Evolutionary conservation across 176 grass and related monocot genomes (phyloP).

Genomic region (Tillandsia fasciculata): DNA sequence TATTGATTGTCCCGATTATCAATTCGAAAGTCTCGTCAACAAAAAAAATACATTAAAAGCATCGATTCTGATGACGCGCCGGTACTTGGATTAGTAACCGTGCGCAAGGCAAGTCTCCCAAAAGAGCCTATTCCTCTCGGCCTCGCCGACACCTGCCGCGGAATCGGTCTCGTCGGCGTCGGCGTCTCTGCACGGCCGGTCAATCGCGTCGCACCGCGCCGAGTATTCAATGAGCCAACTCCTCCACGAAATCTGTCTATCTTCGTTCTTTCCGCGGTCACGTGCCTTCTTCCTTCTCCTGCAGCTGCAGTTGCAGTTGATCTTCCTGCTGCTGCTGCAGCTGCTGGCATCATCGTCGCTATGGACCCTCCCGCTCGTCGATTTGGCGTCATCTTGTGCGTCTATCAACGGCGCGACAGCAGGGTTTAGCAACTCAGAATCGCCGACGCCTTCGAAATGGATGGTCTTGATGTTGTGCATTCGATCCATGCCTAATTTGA

Average conservation of each 20-base stretch:
- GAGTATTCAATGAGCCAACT: conserved; percentile 5
- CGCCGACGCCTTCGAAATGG: too few relatives aligned
- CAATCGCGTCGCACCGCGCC: not conserved
- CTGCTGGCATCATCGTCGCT: not conserved
- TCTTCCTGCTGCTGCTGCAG: too few relatives aligned
- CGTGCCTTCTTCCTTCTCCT: not conserved
- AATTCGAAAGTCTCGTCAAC: too few relatives aligned
- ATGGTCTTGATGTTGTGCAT: too few relatives aligned
- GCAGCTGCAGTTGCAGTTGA: too few relatives aligned
- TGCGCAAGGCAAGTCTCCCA: conserved; percentile 36
- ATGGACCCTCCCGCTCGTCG: not conserved
- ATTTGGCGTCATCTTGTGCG: not conserved
- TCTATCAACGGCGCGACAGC: too few relatives aligned
- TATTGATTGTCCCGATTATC: too few relatives aligned
- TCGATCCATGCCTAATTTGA: too few relatives aligned
- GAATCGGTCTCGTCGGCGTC: not conserved
- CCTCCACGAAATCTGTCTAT: conserved; percentile 1
- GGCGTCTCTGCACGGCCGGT: not conserved
- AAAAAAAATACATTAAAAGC: too few relatives aligned
- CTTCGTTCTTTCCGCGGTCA: not conserved
- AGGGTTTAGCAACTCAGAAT: too few relatives aligned
- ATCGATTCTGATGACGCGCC: too few relatives aligned
- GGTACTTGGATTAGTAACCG: conserved; percentile 5
- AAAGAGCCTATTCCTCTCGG: conserved; percentile 18
- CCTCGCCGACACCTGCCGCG: not conserved